Evolutionary conservation across 768 basidiomycete genomes (phyloP).

Genomic region (Dentipellis fragilis): DNA sequence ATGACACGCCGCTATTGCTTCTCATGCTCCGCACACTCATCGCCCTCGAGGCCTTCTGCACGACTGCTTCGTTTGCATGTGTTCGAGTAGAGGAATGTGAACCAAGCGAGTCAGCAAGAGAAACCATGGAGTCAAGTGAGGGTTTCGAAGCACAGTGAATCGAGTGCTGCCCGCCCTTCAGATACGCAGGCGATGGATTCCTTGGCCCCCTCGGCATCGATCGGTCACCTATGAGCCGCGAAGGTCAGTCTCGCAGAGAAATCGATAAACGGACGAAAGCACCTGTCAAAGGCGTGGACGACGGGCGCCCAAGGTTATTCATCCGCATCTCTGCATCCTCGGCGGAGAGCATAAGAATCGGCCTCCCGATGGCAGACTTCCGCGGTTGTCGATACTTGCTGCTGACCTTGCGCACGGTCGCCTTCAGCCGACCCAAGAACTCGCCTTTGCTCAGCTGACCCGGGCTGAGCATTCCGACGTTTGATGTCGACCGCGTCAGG

Average conservation of each 20-base stretch:
- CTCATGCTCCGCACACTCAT: constrained; percentile 41
- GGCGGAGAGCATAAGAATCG: constrained; percentile 29
- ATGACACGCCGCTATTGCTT: constrained; percentile 29
- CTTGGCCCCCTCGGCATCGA: constrained; percentile 45
- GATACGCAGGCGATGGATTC: constrained; percentile 22
- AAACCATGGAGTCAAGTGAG: constrained; percentile 15
- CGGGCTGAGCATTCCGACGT: constrained; percentile 26
- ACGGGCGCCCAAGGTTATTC: background rate
- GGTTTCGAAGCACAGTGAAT: constrained; percentile 8
- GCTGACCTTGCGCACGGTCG: constrained; percentile 62
- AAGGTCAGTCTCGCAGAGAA: constrained; percentile 30
- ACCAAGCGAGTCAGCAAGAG: constrained; percentile 21
- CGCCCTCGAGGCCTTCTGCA: constrained; percentile 41
- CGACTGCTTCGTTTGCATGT: constrained; percentile 35
- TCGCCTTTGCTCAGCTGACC: constrained; percentile 62
- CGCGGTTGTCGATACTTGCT: constrained; percentile 32
- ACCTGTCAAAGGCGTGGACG: constrained; percentile 9
- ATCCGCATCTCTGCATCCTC: constrained; percentile 8
- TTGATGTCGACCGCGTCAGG: constrained; percentile 13
- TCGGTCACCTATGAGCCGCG: constrained; percentile 41
- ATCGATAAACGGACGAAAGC: background rate
- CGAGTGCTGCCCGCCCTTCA: constrained; percentile 16
- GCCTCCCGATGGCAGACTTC: constrained; percentile 47
- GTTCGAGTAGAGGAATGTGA: constrained; percentile 21
- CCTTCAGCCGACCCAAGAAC: constrained; percentile 52